Evolutionary conservation across 2,329 filamentous ascomycete species (phyloP).

Genomic region (Dactylella cylindrospora): DNA sequence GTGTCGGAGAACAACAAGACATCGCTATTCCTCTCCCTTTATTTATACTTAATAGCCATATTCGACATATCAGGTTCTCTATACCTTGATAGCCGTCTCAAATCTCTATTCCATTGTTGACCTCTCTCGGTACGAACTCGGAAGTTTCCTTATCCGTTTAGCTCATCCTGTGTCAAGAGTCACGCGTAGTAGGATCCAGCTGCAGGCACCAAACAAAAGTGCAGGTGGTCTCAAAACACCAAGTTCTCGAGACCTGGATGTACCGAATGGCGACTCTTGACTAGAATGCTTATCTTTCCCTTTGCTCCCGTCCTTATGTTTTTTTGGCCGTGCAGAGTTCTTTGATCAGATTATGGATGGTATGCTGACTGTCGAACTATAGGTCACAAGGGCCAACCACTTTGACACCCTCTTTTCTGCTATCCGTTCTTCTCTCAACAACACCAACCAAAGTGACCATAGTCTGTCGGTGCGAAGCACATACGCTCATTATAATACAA

Average conservation of each 20-base stretch:
- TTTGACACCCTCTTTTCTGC: constrained; percentile 42
- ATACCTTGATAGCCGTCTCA: constrained; percentile 17
- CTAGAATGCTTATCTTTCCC: constrained; percentile 5
- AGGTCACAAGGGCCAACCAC: constrained; percentile 41
- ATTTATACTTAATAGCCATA: not conserved
- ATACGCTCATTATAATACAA: constrained; percentile 36
- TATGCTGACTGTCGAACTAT: constrained; percentile 43
- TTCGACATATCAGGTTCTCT: constrained; percentile 6
- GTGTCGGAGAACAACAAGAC: not conserved
- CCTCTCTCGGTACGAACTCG: constrained; percentile 22
- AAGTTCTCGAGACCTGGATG: constrained; percentile 24
- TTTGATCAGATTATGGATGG: constrained; percentile 21
- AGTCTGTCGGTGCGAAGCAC: constrained; percentile 28
- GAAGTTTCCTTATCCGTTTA: constrained; percentile 38
- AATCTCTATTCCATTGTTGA: constrained; percentile 17
- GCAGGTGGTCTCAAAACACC: constrained; percentile 33
- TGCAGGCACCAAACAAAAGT: constrained; percentile 36
- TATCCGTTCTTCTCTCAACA: constrained; percentile 10
- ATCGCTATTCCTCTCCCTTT: constrained; percentile 8
- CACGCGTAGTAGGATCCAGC: constrained; percentile 44
- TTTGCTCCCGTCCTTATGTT: constrained; percentile 2
- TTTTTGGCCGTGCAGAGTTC: constrained; percentile 3
- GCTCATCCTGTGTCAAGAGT: constrained; percentile 19
- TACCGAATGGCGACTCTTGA: too few relatives aligned
- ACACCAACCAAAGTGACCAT: constrained; percentile 2